A percentile compares a stretch with the other conserved stretches of the same genome.
phyloP scores from a whole-genome alignment of 345 rosid genomes.

The Citrus unshiu region DNA sequence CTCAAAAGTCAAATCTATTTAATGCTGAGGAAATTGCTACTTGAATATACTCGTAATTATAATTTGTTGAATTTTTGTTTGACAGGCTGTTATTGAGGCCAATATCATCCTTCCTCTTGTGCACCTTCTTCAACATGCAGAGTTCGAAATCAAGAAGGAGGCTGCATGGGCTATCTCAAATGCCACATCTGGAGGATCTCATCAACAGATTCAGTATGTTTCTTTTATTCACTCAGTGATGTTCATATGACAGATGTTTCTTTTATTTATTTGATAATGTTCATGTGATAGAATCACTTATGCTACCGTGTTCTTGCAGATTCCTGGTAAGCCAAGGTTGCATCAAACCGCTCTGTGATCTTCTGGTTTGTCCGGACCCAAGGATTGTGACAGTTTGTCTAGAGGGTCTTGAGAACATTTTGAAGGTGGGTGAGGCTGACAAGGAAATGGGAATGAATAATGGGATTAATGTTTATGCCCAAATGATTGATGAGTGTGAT shows the following conservation, averaged over 20 bases:
- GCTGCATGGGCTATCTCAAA: conserved; percentile 90
- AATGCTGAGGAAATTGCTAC: not conserved
- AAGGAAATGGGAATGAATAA: conserved; percentile 57
- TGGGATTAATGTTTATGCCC: conserved; percentile 57
- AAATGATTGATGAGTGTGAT: conserved; percentile 68
- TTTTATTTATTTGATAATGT: no score
- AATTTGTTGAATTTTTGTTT: conserved; percentile 4
- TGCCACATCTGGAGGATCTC: conserved; percentile 89
- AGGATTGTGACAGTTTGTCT: conserved; percentile 85
- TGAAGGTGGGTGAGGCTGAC: conserved; percentile 81
- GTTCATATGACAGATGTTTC: not conserved
- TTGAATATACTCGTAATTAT: not conserved
- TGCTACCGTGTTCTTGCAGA: conserved; percentile 32
- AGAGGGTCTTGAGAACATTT: conserved; percentile 78
- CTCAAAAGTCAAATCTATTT: not conserved
- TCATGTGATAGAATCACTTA: not conserved
- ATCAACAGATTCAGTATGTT: conserved; percentile 74
- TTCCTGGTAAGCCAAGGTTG: conserved; percentile 69
- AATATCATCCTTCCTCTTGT: conserved; percentile 69
- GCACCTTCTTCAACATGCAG: conserved; percentile 71
- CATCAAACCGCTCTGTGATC: conserved; percentile 85
- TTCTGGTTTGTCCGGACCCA: conserved; percentile 73
- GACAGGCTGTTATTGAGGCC: conserved; percentile 71
- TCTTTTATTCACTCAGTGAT: not conserved
- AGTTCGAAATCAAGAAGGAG: conserved; percentile 87